Conservation (phyloP, 2,329 filamentous ascomycete species). For the Ciborinia camelliae region DNA sequence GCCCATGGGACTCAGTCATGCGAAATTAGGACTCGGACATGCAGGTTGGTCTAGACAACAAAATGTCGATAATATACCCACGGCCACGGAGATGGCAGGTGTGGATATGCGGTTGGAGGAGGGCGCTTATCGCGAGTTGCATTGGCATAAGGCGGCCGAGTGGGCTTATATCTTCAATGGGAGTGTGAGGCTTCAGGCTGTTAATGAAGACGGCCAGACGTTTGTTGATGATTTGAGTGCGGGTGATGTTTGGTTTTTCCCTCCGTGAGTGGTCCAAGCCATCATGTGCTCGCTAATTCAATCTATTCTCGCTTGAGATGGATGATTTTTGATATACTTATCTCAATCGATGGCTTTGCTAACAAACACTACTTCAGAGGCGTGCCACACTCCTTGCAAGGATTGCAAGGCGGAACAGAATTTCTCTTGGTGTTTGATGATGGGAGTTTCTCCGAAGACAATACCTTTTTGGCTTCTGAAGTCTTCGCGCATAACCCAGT, state of each 20-base stretch:
- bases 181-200: constrained; percentile 65
- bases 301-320: neutral
- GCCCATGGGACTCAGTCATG: constrained; percentile 44
- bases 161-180: constrained; percentile 75
- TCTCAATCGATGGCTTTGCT: neutral
- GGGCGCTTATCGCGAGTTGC: constrained; percentile 71
- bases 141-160: constrained; percentile 79
- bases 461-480: constrained; percentile 69
- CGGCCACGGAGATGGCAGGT: constrained; percentile 67
- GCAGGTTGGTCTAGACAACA: constrained; percentile 76
- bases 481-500: constrained; percentile 56
- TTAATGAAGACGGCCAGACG: constrained; percentile 71
- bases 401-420: constrained; percentile 62
- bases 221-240: constrained; percentile 74
- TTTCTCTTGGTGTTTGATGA: constrained; percentile 63
- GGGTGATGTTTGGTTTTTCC: constrained; percentile 80
- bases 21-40: constrained; percentile 55
- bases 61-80: constrained; percentile 60
- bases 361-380: constrained; percentile 46
- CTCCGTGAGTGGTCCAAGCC: constrained; percentile 46
- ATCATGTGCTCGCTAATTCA: neutral
- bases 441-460: constrained; percentile 59
- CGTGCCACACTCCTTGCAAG: constrained; percentile 74
- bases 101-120: constrained; percentile 76
- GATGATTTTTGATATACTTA: neutral